Base-by-base conservation (phyloP, 225 moss, liverwort and hornwort genomes). In the Sphagnum tenellum region DNA sequence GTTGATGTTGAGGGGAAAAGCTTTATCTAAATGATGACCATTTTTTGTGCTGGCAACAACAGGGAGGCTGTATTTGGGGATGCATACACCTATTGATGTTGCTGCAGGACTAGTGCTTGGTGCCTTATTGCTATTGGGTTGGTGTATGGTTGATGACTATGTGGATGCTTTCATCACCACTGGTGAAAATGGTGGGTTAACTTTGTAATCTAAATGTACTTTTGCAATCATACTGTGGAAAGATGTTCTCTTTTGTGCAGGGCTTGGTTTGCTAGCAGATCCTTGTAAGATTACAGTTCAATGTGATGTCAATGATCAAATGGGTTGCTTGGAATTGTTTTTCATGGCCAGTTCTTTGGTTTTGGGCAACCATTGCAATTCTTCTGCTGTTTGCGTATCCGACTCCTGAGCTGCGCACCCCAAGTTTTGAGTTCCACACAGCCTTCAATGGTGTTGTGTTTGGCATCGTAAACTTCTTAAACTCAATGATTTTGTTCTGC, bases 21-120 rank as follows among this genome's bases (percentile, higher is more conserved):
- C 12, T 53, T 13, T 5, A 12, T 47, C 66, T 29, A 29, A 29
- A 29, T 29, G 0, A 29, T 29, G 29, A 29, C 29, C 1, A 29
- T 29, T 29, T 29, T 29, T 29, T 29, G 29, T 29, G 29, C 29
- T 0, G 29, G 29, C 29, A 29, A 29, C 47, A 65, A 68, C 79
- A 91, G 89, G 94, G 75, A 69, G 94, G 51, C 50, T 95, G 48
- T 95, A 95, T 73, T 73, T 95, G 50, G 94, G 94, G 53, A 95
- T 95, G 94, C 94, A 95, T 70, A 87, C 89, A 63, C 94, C 91
- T 44, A 64, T 89, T 61, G 94, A 95, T 71, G 68, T 95, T 29
- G 60, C 74, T 62, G 89, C 77, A n/a, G 91, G 94, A 64, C 77
- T 29, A 71, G 72, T 59, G 59, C 76, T 89, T 71, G 89, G 89